Base-by-base conservation (phyloP, 805 yeast species). In the Yarrowia yakushimensis region DNA sequence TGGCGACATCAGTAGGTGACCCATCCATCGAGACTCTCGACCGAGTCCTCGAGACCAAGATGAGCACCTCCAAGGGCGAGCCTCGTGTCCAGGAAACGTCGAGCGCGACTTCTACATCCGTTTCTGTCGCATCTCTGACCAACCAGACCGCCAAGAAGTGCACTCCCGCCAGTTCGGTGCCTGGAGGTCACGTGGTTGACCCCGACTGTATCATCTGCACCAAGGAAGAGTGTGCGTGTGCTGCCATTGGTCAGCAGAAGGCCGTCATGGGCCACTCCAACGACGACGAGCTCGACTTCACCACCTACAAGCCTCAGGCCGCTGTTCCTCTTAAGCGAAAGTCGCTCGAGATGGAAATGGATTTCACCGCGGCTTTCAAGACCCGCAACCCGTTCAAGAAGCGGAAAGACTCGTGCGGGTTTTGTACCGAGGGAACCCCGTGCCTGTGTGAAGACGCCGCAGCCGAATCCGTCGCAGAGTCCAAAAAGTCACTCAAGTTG, bases 351-450 rank as follows among this genome's bases (percentile, higher is more conserved):
- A 68, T 71, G 64, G 88, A 84, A 66, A 74, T 79, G 52, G 90
- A 86, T 73, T 84, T 84, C 72, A 85, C 90, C 6, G 69, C 69
- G 65, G 31, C 66, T 59, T 66, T 67, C 68, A 64, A 68, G 41
- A 64, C 63, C 17, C 61, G 61, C 46, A 28, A 39, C 22, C 48
- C 66, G 30, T 63, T 45, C 43, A 22, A 54, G 4, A 64, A 62
- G 60, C 63, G 65, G 37, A 33, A 66, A 5, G 63, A 66, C 79
- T 64, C 96, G 88, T 93, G 98, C 74, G 98, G 98, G 0, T 92
- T 93, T 73, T 93, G 98, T 71, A 84, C 96, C 0, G 96, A 89
- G 67, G 94, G 85, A 67, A 85, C 96, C 0, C 92, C 96, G 1
- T 93, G 98, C 74, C 88, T 93, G 2, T 93, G 97, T 72, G 83